Evolutionary conservation across 2,329 filamentous ascomycete genomes (phyloP).

Genomic region (Karstenula rhodostoma): DNA sequence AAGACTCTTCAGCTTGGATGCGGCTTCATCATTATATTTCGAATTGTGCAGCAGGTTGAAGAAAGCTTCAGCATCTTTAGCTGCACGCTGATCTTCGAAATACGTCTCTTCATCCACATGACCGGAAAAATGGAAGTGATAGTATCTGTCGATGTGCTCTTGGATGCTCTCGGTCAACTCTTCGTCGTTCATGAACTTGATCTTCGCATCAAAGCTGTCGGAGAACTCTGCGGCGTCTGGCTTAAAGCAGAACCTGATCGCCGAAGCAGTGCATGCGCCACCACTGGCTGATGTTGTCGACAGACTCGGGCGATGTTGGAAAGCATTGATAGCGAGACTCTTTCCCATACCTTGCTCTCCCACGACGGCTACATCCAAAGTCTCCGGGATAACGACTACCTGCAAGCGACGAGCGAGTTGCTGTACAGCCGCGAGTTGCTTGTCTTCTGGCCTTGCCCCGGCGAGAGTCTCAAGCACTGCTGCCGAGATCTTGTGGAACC

Average conservation of each 20-base stretch:
- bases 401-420: neutral
- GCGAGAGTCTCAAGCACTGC: neutral
- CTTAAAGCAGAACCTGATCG: conserved; percentile 18
- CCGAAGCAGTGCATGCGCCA: conserved; percentile 20
- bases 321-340: conserved; percentile 20
- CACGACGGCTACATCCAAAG: conserved; percentile 12
- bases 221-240: conserved; percentile 9
- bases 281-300: conserved; percentile 19
- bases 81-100: conserved; percentile 12
- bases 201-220: conserved; percentile 14
- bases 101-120: conserved; percentile 6
- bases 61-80: conserved; percentile 13
- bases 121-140: conserved; percentile 19
- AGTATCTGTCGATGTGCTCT: conserved; percentile 21
- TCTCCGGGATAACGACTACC: neutral
- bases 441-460: neutral
- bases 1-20: neutral
- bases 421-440: neutral
- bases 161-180: conserved; percentile 12
- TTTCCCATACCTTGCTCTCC: conserved; percentile 24
- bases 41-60: conserved; percentile 13
- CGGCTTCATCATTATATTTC: neutral
- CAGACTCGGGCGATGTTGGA: conserved; percentile 15
- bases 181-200: conserved; percentile 21
- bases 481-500: neutral